Evolutionary conservation across 345 rosid genomes (phyloP).

Genomic region (Geranium brycei): DNA sequence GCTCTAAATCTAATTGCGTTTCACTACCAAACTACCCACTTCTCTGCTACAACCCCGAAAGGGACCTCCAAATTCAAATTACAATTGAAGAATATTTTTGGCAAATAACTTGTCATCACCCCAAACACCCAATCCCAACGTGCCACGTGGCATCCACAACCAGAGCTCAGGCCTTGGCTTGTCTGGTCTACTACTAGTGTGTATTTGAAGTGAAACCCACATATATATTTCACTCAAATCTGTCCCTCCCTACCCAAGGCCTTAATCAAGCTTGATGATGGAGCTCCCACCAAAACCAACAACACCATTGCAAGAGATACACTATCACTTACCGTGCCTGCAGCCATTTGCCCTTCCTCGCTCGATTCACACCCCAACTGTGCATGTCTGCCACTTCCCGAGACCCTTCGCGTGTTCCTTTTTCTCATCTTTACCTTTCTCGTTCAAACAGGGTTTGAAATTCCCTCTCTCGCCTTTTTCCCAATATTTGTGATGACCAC

Average conservation of each 20-base stretch:
- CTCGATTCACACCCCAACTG: not conserved
- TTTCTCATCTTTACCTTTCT: conserved; percentile 3
- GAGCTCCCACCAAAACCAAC: not conserved
- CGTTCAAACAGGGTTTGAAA: conserved; percentile 23
- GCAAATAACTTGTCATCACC: not conserved
- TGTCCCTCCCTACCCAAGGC: not conserved
- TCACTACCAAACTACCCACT: too few relatives aligned
- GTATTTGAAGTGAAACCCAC: not conserved
- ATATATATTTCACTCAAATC: not conserved
- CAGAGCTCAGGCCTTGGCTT: not conserved
- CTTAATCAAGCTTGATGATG: not conserved
- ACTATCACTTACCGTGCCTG: not conserved
- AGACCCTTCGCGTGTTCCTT: not conserved
- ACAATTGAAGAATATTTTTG: not conserved
- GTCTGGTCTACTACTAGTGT: not conserved
- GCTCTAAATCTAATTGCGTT: too few relatives aligned
- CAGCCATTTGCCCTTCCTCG: not conserved
- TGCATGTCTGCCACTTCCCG: not conserved
- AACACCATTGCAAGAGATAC: not conserved
- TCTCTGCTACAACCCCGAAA: too few relatives aligned
- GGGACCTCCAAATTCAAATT: too few relatives aligned
- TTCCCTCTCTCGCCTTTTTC: conserved; percentile 17
- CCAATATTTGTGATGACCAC: conserved; percentile 22
- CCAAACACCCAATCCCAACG: not conserved
- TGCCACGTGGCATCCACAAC: not conserved